Evolutionary conservation across 2,329 filamentous ascomycete genomes (phyloP).

Genomic region (Drechmeria coniospora): DNA sequence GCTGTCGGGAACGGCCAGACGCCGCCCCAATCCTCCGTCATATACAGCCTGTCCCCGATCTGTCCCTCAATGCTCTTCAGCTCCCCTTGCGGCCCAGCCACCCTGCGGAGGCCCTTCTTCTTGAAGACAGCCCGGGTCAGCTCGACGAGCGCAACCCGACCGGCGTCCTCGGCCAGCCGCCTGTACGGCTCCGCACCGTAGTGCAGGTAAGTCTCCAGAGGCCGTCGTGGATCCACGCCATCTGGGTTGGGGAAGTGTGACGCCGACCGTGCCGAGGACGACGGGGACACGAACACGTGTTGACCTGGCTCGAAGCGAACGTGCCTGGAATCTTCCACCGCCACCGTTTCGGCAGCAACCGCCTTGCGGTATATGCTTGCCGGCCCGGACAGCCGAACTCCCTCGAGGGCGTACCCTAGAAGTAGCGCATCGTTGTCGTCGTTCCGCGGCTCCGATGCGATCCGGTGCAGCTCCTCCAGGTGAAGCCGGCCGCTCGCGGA

Average conservation of each 20-base stretch:
- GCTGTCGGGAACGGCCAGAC: constrained; percentile 30
- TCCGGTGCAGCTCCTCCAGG: constrained; percentile 42
- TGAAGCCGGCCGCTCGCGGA: constrained; percentile 38
- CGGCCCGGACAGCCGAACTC: constrained; percentile 50
- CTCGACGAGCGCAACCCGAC: constrained; percentile 45
- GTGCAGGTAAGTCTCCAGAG: constrained; percentile 48
- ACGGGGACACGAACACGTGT: constrained; percentile 47
- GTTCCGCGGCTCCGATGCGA: constrained; percentile 38
- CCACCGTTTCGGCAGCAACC: constrained; percentile 25
- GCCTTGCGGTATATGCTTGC: constrained; percentile 46
- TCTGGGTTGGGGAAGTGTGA: constrained; percentile 46
- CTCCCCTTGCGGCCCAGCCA: constrained; percentile 47
- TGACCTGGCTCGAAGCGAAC: constrained; percentile 39
- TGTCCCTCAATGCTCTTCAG: constrained; percentile 47
- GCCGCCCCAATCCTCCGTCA: constrained; percentile 49
- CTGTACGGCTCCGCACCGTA: constrained; percentile 47
- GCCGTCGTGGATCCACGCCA: constrained; percentile 45
- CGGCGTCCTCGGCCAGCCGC: constrained; percentile 45
- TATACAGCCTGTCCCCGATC: constrained; percentile 42
- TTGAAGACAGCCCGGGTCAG: constrained; percentile 53
- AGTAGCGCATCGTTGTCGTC: constrained; percentile 47
- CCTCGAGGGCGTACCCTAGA: constrained; percentile 57
- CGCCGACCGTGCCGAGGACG: constrained; percentile 38
- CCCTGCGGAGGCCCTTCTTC: constrained; percentile 43
- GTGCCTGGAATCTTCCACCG: constrained; percentile 34